These are phyloP conservation scores for Trifolium dubium DNA, from an alignment of 306 rosid genomes.

Conservation along the genomic window DNA sequence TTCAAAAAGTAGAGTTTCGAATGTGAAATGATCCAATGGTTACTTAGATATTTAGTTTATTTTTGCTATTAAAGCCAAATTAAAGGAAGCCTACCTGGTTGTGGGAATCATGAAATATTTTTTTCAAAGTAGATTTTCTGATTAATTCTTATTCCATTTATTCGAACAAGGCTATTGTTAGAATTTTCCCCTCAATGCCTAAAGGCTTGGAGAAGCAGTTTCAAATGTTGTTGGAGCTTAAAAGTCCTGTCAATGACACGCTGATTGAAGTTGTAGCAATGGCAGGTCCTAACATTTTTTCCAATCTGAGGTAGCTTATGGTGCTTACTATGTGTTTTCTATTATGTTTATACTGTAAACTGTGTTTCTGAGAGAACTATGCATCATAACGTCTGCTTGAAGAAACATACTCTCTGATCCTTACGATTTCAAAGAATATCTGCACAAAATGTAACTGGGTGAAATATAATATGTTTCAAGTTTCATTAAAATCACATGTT, in stretches of 20 bases:
- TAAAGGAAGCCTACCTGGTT: slow-evolving; percentile 20
- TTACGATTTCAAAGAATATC: slow-evolving; percentile 29
- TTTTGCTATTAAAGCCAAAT: background rate
- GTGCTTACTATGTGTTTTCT: slow-evolving; percentile 12
- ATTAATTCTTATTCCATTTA: slow-evolving; percentile 35
- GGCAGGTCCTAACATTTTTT: slow-evolving; percentile 65
- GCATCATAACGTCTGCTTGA: slow-evolving; percentile 20
- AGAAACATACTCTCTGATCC: slow-evolving; percentile 8
- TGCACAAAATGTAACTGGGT: background rate
- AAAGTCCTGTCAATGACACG: slow-evolving; percentile 56
- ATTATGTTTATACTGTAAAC: slow-evolving; percentile 6
- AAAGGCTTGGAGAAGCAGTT: slow-evolving; percentile 73
- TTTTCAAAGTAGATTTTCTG: slow-evolving; percentile 22
- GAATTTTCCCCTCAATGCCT: slow-evolving; percentile 72
- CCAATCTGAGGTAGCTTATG: slow-evolving; percentile 66
- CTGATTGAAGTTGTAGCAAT: slow-evolving; percentile 74
- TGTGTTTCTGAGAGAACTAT: slow-evolving; percentile 23
- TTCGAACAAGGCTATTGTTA: slow-evolving; percentile 64
- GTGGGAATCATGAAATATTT: background rate
- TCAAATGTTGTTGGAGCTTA: slow-evolving; percentile 61
- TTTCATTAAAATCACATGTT: background rate
- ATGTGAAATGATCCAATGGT: background rate
- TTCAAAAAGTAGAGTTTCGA: background rate
- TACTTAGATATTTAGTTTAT: background rate
- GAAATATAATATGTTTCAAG: background rate